Evolutionary conservation across 1,284 basidiomycete species (phyloP), one percentile per base, ranked within the genome.

Genomic region (Lignosus rhinocerotis): DNA sequence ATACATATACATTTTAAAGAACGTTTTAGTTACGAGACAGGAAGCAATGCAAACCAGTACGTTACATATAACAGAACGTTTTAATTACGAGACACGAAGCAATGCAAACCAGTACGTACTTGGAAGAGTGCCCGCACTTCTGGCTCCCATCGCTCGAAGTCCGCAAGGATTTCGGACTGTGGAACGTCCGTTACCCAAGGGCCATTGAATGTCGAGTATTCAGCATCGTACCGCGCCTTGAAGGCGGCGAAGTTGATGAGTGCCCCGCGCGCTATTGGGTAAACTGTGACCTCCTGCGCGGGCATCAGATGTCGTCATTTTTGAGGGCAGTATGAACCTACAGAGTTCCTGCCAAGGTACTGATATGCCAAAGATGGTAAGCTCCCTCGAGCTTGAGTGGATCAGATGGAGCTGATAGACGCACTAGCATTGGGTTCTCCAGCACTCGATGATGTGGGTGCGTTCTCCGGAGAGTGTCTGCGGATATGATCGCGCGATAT

Each of bases 211-310:
- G 58, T 52, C 6, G 73, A 73, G 19, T 74, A 73, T 51, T 78
- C 78, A 19, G 68, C 66, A 8, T 69, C 69, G 17, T 65, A 67
- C 11, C 74, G 65, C 17, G 73, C 71, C 25, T 60, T 49, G 41
- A 77, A 75, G 2, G 75, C 73, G 14, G 76, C 78, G 30, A 82
- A 67, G 55, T 81, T 84, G 56, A 83, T 66, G 11, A 75, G 56
- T 8, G 60, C 67, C 0, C 78, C 78, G 39, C 74, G 71, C 12
- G 77, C 73, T 44, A 83, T 72, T 0, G 79, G 77, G 66, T 77
- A 82, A 4, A 74, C 66, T 1, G 80, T 75, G 6, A 80, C 53
- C 66, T 81, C 75, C 80, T 81, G 56, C 6, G 33, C 34, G 11
- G 30, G 10, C 17, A 51, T 53, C 32, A 59, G 46, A 4, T 30